Conservation (phyloP, 179 eudicot species). For the Camellia oleifera region DNA sequence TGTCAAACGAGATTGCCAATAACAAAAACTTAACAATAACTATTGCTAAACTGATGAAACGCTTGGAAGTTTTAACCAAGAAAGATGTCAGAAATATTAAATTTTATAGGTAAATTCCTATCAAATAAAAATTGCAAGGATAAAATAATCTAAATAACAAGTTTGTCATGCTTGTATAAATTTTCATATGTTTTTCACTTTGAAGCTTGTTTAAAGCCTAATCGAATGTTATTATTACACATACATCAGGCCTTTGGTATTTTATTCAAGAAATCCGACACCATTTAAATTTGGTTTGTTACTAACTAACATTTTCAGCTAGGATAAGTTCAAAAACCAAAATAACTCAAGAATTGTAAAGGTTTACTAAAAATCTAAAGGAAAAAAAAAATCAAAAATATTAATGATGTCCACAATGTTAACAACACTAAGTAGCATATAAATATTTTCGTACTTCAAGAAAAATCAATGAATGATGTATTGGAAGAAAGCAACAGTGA, state of each 20-base stretch:
- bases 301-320: background rate
- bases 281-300: background rate
- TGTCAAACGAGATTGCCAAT: too few species aligned
- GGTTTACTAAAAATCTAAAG: background rate
- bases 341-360: background rate
- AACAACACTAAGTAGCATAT: background rate
- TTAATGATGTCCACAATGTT: too few species aligned
- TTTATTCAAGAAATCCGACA: background rate
- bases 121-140: background rate
- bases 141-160: background rate
- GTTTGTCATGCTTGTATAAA: background rate
- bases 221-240: background rate
- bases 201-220: background rate
- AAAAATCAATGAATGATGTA: background rate
- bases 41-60: constrained; percentile 67
- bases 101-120: background rate
- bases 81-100: constrained; percentile 14
- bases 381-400: too few species aligned
- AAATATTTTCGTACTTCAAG: background rate
- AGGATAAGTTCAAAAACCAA: background rate
- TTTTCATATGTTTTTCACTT: background rate
- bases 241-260: background rate
- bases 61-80: constrained; percentile 22
- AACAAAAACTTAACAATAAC: too few species aligned
- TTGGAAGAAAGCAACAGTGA: background rate